phyloP scores from a whole-genome alignment of 2,329 filamentous ascomycete species.

The Venturia nashicola region DNA sequence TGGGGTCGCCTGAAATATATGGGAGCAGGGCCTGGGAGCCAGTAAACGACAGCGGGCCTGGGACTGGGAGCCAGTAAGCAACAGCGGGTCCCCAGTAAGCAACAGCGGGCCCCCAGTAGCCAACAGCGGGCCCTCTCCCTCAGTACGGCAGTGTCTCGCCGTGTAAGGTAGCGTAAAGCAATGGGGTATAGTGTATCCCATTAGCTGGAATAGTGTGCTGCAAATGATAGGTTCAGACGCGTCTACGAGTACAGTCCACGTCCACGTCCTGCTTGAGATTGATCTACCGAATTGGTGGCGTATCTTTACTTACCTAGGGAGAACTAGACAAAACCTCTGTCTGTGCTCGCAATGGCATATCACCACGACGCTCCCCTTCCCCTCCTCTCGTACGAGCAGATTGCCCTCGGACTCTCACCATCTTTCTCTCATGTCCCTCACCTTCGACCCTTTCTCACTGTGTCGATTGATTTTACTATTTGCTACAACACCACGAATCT shows the following conservation, averaged over 20 bases:
- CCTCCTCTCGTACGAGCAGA: background rate
- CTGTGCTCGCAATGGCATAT: background rate
- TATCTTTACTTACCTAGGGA: no score
- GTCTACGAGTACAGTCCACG: no score
- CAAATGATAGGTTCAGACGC: conserved; percentile 1
- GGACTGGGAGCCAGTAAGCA: background rate
- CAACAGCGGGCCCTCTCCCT: background rate
- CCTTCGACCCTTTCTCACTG: background rate
- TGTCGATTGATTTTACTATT: background rate
- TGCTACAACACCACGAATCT: background rate
- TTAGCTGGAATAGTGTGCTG: background rate
- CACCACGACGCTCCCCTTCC: background rate
- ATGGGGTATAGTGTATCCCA: no score
- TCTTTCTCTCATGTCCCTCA: background rate
- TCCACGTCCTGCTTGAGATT: background rate
- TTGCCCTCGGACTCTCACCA: background rate
- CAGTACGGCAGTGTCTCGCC: background rate
- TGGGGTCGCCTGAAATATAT: background rate
- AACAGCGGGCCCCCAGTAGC: background rate
- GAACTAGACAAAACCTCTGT: no score
- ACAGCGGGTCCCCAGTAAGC: background rate
- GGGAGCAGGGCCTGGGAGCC: background rate
- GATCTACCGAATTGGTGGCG: background rate
- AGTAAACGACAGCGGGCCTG: background rate
- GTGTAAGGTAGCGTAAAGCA: background rate